phyloP scores from a whole-genome alignment of 192 early-diverging fungal genomes.

The Backusella psychrophila region DNA sequence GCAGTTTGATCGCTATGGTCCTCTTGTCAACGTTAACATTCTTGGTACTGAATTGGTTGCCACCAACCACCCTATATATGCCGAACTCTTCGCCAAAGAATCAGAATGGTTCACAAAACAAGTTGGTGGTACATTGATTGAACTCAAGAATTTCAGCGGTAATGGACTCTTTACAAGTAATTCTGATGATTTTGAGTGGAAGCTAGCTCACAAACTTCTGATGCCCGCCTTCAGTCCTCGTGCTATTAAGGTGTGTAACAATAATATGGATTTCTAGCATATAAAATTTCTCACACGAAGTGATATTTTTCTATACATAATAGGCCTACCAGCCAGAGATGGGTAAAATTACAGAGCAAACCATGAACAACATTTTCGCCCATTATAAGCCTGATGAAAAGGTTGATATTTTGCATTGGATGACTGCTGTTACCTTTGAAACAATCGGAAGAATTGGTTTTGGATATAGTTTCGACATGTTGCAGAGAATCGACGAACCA shows the following conservation, averaged over 20 bases:
- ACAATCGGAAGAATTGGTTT: slow-evolving; percentile 55
- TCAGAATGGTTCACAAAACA: slow-evolving; percentile 49
- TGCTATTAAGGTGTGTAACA: slow-evolving; percentile 33
- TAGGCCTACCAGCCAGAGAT: slow-evolving; percentile 45
- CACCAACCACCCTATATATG: slow-evolving; percentile 44
- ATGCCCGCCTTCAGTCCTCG: slow-evolving; percentile 55
- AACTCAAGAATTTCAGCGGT: slow-evolving; percentile 46
- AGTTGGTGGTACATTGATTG: slow-evolving; percentile 28
- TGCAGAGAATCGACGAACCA: slow-evolving; percentile 15
- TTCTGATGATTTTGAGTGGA: slow-evolving; percentile 49
- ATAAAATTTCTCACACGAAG: background rate
- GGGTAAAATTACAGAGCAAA: slow-evolving; percentile 34
- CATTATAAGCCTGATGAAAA: slow-evolving; percentile 28
- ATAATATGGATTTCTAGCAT: too few species aligned
- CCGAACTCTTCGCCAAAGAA: slow-evolving; percentile 42
- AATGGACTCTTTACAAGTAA: slow-evolving; percentile 50
- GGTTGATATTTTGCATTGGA: slow-evolving; percentile 45
- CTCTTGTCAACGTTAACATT: slow-evolving; percentile 27
- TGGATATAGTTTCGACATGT: slow-evolving; percentile 48
- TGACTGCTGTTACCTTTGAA: slow-evolving; percentile 56
- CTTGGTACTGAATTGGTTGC: slow-evolving; percentile 4
- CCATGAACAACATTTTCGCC: slow-evolving; percentile 30
- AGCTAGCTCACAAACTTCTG: slow-evolving; percentile 53
- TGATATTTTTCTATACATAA: background rate
- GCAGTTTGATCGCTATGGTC: slow-evolving; percentile 40